Percentiles rank a stretch among this genome's conserved stretches.
phyloP scores from a whole-genome alignment of 2,329 filamentous ascomycete species.

The Bipolaris bicolor region DNA sequence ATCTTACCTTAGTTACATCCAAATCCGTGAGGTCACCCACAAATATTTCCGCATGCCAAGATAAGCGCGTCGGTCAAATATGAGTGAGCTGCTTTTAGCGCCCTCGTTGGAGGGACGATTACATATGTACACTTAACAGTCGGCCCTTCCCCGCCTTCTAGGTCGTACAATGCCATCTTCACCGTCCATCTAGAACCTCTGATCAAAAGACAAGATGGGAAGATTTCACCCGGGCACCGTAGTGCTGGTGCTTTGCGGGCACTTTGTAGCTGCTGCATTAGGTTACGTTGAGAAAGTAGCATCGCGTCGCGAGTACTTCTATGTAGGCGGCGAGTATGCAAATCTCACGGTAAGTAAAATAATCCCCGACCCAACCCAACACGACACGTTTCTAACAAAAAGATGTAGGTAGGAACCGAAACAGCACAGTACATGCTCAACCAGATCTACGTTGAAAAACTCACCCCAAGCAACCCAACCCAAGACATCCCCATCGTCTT shows the following conservation, averaged over 20 bases:
- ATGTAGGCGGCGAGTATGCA: conserved; percentile 33
- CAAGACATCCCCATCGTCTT: conserved; percentile 34
- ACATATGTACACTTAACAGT: not conserved
- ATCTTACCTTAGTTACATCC: too few species aligned
- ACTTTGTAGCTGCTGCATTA: not conserved
- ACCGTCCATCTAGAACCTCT: not conserved
- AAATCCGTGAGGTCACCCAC: too few species aligned
- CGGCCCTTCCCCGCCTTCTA: not conserved
- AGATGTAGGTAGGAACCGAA: not conserved
- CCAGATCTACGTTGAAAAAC: conserved; percentile 27
- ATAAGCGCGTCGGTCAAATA: too few species aligned
- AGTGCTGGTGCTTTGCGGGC: not conserved
- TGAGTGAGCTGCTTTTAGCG: too few species aligned
- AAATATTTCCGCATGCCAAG: too few species aligned
- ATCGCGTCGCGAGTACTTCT: conserved; percentile 29
- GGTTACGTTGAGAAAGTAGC: not conserved
- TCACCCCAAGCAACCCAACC: conserved; percentile 19
- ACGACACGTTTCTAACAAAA: too few species aligned
- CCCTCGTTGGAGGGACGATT: too few species aligned
- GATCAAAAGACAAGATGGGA: not conserved
- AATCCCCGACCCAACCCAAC: too few species aligned
- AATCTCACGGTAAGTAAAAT: conserved; percentile 21
- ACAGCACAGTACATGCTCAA: conserved; percentile 12
- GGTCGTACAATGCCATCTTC: not conserved
- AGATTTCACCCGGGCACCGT: not conserved